phyloP scores from a whole-genome alignment of 257 asterid genomes.

The Galeopsis tetrahit region DNA sequence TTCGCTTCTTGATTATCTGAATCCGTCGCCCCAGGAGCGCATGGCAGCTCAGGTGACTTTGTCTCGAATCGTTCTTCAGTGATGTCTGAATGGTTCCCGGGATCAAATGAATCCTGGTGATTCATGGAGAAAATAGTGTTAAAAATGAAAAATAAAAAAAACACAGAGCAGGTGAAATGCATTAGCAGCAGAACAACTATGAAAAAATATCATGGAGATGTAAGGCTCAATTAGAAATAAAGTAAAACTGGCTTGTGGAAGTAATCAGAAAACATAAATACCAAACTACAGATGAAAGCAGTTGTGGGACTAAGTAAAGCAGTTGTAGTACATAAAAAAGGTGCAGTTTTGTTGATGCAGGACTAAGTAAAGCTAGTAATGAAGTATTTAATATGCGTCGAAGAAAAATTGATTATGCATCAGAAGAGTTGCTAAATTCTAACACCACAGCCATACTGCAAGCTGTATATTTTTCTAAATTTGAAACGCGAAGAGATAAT shows the following conservation, averaged over 20 bases:
- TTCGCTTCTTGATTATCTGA: slow-evolving; percentile 41
- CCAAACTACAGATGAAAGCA: neutral
- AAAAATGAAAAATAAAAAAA: neutral
- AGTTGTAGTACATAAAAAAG: neutral
- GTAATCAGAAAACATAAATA: neutral
- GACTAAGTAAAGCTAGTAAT: neutral
- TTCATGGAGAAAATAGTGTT: slow-evolving; percentile 16
- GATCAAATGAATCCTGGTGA: slow-evolving; percentile 76
- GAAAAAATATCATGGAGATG: neutral
- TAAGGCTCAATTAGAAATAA: neutral
- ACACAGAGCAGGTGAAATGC: neutral
- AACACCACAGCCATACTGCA: too few species aligned
- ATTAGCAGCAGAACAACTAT: neutral
- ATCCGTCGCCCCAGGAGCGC: slow-evolving; percentile 24
- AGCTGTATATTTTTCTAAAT: neutral
- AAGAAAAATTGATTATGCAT: too few species aligned
- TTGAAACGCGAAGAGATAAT: neutral
- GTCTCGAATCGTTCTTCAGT: slow-evolving; percentile 73
- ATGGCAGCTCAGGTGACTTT: slow-evolving; percentile 48
- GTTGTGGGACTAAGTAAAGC: neutral
- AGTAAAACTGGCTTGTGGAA: neutral
- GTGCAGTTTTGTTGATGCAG: neutral
- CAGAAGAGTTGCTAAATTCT: too few species aligned
- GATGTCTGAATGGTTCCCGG: slow-evolving; percentile 77
- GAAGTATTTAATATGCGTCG: neutral